phyloP scores from a whole-genome alignment of 1,284 basidiomycete species.

The Marasmius oreades region DNA sequence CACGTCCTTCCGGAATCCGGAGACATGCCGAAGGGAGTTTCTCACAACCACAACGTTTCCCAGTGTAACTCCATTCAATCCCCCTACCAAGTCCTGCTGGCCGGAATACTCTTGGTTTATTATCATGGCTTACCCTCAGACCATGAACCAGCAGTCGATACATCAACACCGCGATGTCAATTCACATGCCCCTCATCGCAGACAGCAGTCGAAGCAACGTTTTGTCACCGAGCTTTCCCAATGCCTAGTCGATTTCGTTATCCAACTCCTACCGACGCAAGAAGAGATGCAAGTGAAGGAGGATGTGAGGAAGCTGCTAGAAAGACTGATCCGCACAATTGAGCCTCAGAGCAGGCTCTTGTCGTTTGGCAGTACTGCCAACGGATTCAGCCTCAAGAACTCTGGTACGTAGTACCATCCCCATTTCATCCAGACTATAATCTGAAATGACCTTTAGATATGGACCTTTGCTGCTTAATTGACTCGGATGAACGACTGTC shows the following conservation, averaged over 20 bases:
- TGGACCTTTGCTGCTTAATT: conserved; percentile 97
- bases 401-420: conserved; percentile 61
- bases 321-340: conserved; percentile 91
- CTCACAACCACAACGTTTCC: background rate
- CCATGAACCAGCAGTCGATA: conserved; percentile 32
- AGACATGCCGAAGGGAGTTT: background rate
- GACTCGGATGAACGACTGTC: conserved; percentile 75
- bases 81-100: conserved; percentile 11
- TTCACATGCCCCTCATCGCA: conserved; percentile 21
- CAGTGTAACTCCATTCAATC: background rate
- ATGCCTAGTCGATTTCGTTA: conserved; percentile 79
- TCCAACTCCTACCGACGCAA: conserved; percentile 83
- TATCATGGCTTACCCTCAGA: conserved; percentile 36
- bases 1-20: background rate
- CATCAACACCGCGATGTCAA: conserved; percentile 30
- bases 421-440: conserved; percentile 2
- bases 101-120: conserved; percentile 4
- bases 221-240: conserved; percentile 69
- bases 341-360: conserved; percentile 89
- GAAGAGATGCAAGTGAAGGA: conserved; percentile 95
- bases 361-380: conserved; percentile 94
- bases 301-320: conserved; percentile 91
- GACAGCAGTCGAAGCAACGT: conserved; percentile 45
- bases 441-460: conserved; percentile 55
- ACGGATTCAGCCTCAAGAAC: conserved; percentile 91